Evolutionary conservation across 176 grass and related monocot genomes (phyloP).

Genomic region (Carex cristatella): DNA sequence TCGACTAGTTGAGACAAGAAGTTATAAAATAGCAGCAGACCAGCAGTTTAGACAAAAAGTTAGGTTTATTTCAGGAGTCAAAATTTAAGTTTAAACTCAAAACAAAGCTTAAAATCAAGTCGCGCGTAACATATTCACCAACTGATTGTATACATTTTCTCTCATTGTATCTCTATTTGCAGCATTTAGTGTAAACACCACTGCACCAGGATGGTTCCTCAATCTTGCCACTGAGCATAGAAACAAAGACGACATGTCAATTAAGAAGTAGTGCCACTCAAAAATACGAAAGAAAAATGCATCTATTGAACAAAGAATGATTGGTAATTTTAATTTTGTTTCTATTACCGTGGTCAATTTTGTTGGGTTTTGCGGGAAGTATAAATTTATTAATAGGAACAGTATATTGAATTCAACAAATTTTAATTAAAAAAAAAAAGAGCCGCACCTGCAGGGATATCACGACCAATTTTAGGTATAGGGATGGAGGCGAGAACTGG

Average conservation of each 20-base stretch:
- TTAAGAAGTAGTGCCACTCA: neutral
- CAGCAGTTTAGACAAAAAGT: neutral
- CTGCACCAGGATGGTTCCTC: conserved; percentile 90
- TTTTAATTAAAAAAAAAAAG: neutral
- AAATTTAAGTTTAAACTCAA: neutral
- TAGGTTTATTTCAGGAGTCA: neutral
- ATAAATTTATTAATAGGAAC: neutral
- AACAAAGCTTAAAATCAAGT: conserved; percentile 23
- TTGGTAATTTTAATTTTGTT: neutral
- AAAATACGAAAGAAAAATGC: neutral
- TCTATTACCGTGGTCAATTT: neutral
- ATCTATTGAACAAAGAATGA: neutral
- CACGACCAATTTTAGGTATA: conserved; percentile 54
- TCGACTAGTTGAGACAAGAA: neutral
- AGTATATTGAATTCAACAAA: neutral
- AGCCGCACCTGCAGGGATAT: conserved; percentile 72
- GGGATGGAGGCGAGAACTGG: conserved; percentile 75
- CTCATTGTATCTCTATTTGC: conserved; percentile 61
- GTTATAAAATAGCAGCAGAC: neutral
- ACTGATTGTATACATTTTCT: conserved; percentile 51
- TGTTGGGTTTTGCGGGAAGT: neutral
- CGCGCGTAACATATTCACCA: conserved; percentile 47
- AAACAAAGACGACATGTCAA: neutral
- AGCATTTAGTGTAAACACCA: conserved; percentile 53
- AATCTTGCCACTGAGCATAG: conserved; percentile 62